Conservation (phyloP, 257 asterid species). For the Solanum gandarillasii region DNA sequence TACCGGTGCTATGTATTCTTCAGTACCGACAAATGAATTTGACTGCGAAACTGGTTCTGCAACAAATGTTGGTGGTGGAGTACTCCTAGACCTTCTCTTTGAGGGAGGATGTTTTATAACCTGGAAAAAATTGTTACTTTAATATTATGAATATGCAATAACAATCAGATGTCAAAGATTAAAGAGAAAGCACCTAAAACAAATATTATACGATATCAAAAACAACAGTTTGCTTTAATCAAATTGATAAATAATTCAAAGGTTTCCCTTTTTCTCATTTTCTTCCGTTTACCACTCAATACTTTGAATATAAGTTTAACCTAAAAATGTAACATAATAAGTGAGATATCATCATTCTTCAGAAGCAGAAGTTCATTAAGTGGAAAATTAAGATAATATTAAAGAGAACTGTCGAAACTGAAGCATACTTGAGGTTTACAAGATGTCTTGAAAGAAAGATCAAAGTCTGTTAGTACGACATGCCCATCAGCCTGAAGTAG, state of each 20-base stretch:
- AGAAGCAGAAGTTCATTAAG: no score
- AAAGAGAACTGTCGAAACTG: not conserved
- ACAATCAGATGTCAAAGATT: not conserved
- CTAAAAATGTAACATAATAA: no score
- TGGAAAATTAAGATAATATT: no score
- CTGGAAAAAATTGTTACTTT: slow-evolving; percentile 22
- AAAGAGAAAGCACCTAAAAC: not conserved
- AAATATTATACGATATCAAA: not conserved
- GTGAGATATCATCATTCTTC: no score
- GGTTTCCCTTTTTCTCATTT: no score
- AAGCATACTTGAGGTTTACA: slow-evolving; percentile 79
- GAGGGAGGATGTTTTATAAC: slow-evolving; percentile 61
- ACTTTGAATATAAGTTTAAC: no score
- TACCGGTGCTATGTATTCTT: slow-evolving; percentile 99
- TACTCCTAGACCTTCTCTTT: slow-evolving; percentile 53
- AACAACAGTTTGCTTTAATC: not conserved
- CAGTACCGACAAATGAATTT: slow-evolving; percentile 96
- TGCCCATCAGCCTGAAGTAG: slow-evolving; percentile 89
- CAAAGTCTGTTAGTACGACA: slow-evolving; percentile 71
- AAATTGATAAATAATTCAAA: not conserved
- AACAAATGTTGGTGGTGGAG: slow-evolving; percentile 70
- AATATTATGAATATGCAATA: not conserved
- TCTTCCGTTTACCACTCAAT: no score
- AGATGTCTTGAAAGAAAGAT: slow-evolving; percentile 73
- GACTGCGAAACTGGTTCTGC: slow-evolving; percentile 91